Base-by-base conservation (phyloP, 2,329 filamentous ascomycete species). In the Tolypocladium inflatum region DNA sequence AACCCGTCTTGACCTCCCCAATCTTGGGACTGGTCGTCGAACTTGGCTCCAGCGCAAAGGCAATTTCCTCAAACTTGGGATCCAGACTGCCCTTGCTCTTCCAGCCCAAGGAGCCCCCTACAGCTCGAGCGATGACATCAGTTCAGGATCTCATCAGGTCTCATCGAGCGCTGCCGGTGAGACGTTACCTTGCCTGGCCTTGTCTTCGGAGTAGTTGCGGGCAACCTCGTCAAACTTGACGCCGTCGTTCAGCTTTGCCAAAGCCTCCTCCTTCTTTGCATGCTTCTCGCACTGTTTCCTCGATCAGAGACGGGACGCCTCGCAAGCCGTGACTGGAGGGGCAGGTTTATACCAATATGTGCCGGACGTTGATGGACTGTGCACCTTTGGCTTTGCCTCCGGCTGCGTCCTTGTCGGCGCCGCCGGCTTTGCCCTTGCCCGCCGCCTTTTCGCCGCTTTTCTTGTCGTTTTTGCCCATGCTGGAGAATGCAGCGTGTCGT, bases 221-320 rank as follows among this genome's bases (percentile, higher is more conserved):
- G 89, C 89, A 7, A 91, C 87, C 54, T 88, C 85, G 64, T 91
- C 88, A 66, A 91, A 92, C 65, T 87, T 89, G 55, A 78, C 78
- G 1, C 88, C 87, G 4, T 78, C 82, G 43, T 79, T 79, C 55
- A 92, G 72, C 73, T 90, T 87, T 58, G 80, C 81, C 19, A 91
- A 70, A 0, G 89, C 89, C 68, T 90, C 86, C 67, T 91, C 88
- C 68, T 90, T 91, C 71, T 86, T 90, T n/a, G 77, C 74, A 68
- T 90, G 85, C 68, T 92, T 92, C 69, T 86, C 86, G 66, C 89
- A 91, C 75, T 86, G 54, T 35, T 11, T 42, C 33, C 38, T 55
- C 15, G 38, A 38, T 55, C 4, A 57, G 35, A n/a, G 26, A 35
- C 15, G 51, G 21, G n/a, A 23, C 39, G 21, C 17, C 30, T 42